Evolutionary conservation across 1,284 basidiomycete species (phyloP).

Genomic region (Pseudozyma sp.): DNA sequence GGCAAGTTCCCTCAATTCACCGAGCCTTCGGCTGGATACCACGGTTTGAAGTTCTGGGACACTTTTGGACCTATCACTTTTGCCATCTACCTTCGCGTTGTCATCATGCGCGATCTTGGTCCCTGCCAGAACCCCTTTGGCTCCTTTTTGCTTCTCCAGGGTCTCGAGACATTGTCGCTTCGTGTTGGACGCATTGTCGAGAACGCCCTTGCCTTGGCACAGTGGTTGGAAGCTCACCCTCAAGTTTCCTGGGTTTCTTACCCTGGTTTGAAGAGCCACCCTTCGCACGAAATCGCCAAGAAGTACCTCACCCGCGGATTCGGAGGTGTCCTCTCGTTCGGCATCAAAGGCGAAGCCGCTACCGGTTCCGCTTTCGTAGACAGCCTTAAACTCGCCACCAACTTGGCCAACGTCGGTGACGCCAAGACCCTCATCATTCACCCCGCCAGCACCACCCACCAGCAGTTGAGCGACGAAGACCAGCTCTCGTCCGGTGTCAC

Average conservation of each 20-base stretch:
- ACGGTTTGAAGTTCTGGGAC: conserved; percentile 75
- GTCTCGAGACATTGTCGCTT: conserved; percentile 85
- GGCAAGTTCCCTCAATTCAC: conserved; percentile 86
- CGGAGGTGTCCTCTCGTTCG: conserved; percentile 85
- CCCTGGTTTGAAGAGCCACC: conserved; percentile 78
- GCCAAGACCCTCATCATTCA: conserved; percentile 72
- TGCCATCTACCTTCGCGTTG: conserved; percentile 79
- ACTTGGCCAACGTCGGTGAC: conserved; percentile 65
- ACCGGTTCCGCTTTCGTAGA: conserved; percentile 80
- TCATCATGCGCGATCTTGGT: conserved; percentile 83
- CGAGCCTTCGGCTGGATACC: conserved; percentile 84
- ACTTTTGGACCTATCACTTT: conserved; percentile 81
- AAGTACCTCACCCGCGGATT: conserved; percentile 71
- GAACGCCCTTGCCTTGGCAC: conserved; percentile 80
- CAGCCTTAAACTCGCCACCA: conserved; percentile 76
- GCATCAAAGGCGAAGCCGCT: conserved; percentile 77
- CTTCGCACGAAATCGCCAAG: conserved; percentile 76
- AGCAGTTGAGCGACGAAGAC: conserved; percentile 80
- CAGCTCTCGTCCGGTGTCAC: conserved; percentile 80
- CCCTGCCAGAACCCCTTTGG: conserved; percentile 82
- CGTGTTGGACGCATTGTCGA: conserved; percentile 80
- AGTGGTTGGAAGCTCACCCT: conserved; percentile 79
- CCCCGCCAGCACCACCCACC: conserved; percentile 85
- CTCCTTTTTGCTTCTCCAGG: conserved; percentile 85
- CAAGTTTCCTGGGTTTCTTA: conserved; percentile 85